Evolutionary conservation across 2,329 filamentous ascomycete species (phyloP), one percentile per base, ranked within the genome.

Genomic region (Pseudocercospora eumusae): DNA sequence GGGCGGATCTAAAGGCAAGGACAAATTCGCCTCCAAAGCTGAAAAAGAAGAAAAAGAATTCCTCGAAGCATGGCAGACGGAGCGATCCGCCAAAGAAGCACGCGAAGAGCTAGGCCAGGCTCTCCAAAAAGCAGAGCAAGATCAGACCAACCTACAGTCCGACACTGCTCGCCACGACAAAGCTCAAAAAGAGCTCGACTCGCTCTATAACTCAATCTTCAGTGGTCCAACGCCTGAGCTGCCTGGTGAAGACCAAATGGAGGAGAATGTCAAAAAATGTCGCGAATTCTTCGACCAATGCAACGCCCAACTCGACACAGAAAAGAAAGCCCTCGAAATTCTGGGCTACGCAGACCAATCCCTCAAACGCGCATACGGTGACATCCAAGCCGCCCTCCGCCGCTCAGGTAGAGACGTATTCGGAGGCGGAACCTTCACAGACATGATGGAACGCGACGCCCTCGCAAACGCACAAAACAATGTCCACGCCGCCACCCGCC

Each of bases 21-120:
- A 78, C n/a, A 79, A 79, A 56, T 83, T 83, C 64, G 73, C 76
- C 15, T 77, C 77, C n/a, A 78, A 77, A 55, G 81, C 82, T 13
- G 77, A 78, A 54, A 83, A 81, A 64, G 83, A 85, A 70, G 83
- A 86, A 70, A 73, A 75, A 47, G 83, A 85, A 64, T 86, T 84
- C 70, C 77, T 83, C 25, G 79, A 83, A 50, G 83, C 79, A 0
- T 76, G 84, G 52, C 80, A 84, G 62, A 72, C 79, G 28, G 76
- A 82, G 61, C 77, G 81, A 23, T 75, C 79, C 23, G 79, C 80
- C 45, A 77, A 79, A 50, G 76, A 80, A 42, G 68, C 77, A 54
- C 76, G 80, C 40, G 74, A 77, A 1, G 74, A 75, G 56, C 68
- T 85, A 2, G 72, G 74, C 4, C 56, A 56, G 0, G 77, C 81